Base-by-base conservation (phyloP, 306 rosid species). In the Potentilla sterilis region DNA sequence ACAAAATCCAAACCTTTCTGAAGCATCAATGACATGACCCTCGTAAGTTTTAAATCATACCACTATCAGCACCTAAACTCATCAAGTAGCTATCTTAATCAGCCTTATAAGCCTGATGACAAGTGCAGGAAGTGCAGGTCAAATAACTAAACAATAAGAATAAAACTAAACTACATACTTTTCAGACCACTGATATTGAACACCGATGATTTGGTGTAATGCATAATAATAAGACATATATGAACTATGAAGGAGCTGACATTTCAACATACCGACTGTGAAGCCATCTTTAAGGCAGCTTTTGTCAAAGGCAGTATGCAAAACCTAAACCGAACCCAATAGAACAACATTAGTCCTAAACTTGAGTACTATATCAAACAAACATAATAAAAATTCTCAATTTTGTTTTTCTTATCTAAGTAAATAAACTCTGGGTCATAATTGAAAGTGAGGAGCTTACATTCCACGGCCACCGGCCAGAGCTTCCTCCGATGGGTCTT, bases 401-500 rank as follows among this genome's bases (percentile, higher is more conserved):
- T 46, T 28, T 28, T 28, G 28, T 28, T 14, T 69, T 19, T 7
- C 12, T 64, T 74, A 38, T 57, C 55, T 67, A 74, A 67, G 48
- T 11, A 71, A 68, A 63, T 48, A 78, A 51, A 52, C 32, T 21
- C 12, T 43, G 65, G 9, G 41, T 21, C 35, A 54, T 38, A 48
- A 63, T 11, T 35, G 28, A 79, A 66, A 28, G 38, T 24, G 64
- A 80, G 47, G 35, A 69, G 35, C 88, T 76, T 76, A 94, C 98
- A 90, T 88, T 86, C 98, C 98, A 75, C 98, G 85, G 83, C 98
- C 93, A 51, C 98, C 97, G 5, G 85, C 88, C 61, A 94, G 92
- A 74, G 97, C 96, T 90, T 91, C 93, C 75, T 91, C 86, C 2
- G 91, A 87, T 47, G 98, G 96, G 44, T 86, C 86, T 81, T 88